These are phyloP conservation scores for Periglandula ipomoeae DNA, from an alignment of 2,329 filamentous ascomycete species.

Conservation along the genomic window DNA sequence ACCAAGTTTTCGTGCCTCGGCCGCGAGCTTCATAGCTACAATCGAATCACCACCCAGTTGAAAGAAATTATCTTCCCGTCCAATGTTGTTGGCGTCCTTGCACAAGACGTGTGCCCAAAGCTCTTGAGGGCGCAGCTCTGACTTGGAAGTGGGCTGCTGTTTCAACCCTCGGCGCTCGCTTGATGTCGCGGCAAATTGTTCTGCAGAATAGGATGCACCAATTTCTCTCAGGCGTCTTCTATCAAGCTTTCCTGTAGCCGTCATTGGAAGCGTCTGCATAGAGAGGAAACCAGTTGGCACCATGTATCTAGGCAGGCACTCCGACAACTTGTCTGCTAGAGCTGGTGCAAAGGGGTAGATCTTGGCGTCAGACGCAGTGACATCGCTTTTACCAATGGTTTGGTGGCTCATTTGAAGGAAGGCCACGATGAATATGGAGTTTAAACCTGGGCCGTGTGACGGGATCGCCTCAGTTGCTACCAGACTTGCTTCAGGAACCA, in stretches of 20 bases:
- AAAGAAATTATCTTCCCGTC: conserved; percentile 16
- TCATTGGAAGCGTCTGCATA: conserved; percentile 7
- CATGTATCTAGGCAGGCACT: conserved; percentile 11
- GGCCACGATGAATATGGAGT: too few relatives aligned
- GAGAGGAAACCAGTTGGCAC: conserved; percentile 10
- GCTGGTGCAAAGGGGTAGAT: neutral
- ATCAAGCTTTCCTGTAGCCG: conserved; percentile 10
- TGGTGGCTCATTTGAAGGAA: too few relatives aligned
- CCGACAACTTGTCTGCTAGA: conserved; percentile 3
- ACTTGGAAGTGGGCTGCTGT: neutral
- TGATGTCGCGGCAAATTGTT: neutral
- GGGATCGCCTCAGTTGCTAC: too few relatives aligned
- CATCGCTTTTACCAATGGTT: neutral
- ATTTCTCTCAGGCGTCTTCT: conserved; percentile 8
- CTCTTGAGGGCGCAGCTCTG: neutral
- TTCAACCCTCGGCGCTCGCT: neutral
- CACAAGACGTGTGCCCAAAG: conserved; percentile 24
- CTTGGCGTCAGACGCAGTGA: neutral
- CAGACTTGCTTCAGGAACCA: neutral
- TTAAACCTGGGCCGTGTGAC: too few relatives aligned
- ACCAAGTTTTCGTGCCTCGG: neutral
- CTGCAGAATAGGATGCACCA: neutral
- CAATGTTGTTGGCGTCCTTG: conserved; percentile 13
- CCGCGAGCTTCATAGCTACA: neutral
- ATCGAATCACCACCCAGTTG: neutral